A percentile compares a stretch with the other conserved stretches of the same genome.
Conservation (phyloP, 2,329 filamentous ascomycete species). For the Cryphonectria parasitica region DNA sequence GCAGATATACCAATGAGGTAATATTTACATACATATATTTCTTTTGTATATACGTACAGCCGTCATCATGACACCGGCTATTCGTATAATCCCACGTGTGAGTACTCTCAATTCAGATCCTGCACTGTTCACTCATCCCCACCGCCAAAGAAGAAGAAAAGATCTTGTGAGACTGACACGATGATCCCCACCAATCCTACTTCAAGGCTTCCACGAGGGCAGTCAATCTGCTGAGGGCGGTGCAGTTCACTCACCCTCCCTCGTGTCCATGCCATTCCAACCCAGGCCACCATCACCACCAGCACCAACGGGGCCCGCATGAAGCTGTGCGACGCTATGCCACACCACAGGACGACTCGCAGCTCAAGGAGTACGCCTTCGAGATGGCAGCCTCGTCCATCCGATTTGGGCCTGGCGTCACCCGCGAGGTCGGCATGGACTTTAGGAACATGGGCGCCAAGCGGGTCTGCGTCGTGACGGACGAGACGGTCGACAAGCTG, state of each 20-base stretch:
- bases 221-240: conserved; percentile 77
- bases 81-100: conserved; percentile 43
- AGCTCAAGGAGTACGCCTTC: conserved; percentile 95
- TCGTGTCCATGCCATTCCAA: conserved; percentile 93
- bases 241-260: conserved; percentile 87
- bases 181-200: neutral
- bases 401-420: conserved; percentile 89
- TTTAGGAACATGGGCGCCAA: conserved; percentile 87
- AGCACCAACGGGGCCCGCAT: conserved; percentile 46
- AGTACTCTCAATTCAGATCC: conserved; percentile 29
- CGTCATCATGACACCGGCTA: conserved; percentile 37
- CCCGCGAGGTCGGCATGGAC: conserved; percentile 97
- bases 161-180: neutral
- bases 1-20: neutral
- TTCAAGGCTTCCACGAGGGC: conserved; percentile 65
- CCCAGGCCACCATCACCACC: conserved; percentile 74
- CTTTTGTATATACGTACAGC: neutral
- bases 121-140: neutral
- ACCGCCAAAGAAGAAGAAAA: neutral
- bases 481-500: conserved; percentile 77
- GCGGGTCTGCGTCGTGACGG: conserved; percentile 90
- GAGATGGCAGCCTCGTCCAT: conserved; percentile 98
- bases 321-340: conserved; percentile 59
- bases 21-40: neutral
- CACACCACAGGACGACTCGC: conserved; percentile 72